phyloP scores from a whole-genome alignment of 352 stramenopile genomes.

The Phytophthora sp. region DNA sequence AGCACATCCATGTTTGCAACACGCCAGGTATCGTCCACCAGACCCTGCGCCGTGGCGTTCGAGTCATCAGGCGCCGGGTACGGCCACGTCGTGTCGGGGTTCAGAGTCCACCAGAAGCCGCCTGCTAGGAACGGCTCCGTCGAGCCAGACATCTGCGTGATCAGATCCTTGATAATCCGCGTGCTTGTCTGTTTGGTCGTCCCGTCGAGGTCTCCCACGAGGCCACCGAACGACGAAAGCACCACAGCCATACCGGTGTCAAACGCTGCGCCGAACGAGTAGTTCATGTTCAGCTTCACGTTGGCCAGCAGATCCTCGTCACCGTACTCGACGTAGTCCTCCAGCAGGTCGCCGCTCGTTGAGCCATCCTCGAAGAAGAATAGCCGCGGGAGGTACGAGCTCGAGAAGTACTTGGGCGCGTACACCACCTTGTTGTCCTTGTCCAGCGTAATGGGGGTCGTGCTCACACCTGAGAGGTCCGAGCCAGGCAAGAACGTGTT shows the following conservation, averaged over 20 bases:
- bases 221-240: slow-evolving; percentile 83
- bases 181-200: slow-evolving; percentile 74
- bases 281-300: slow-evolving; percentile 79
- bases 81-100: slow-evolving; percentile 79
- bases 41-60: slow-evolving; percentile 56
- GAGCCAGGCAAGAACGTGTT: slow-evolving; percentile 73
- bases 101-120: slow-evolving; percentile 84
- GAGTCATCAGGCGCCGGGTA: slow-evolving; percentile 73
- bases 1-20: slow-evolving; percentile 74
- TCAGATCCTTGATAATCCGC: slow-evolving; percentile 66
- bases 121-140: slow-evolving; percentile 60
- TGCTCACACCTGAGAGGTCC: slow-evolving; percentile 58
- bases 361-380: slow-evolving; percentile 75
- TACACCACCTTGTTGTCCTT: slow-evolving; percentile 83
- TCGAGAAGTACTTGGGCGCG: slow-evolving; percentile 79
- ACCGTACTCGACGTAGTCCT: slow-evolving; percentile 64
- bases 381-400: slow-evolving; percentile 56
- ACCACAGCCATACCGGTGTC: slow-evolving; percentile 70
- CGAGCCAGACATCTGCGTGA: slow-evolving; percentile 64
- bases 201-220: slow-evolving; percentile 61
- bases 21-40: slow-evolving; percentile 81
- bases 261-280: slow-evolving; percentile 76
- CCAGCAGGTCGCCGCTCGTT: slow-evolving; percentile 59
- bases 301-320: slow-evolving; percentile 65
- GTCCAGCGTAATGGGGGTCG: slow-evolving; percentile 59